Evolutionary conservation across 2,329 filamentous ascomycete genomes (phyloP).

Genomic region (Fusarium sp.): DNA sequence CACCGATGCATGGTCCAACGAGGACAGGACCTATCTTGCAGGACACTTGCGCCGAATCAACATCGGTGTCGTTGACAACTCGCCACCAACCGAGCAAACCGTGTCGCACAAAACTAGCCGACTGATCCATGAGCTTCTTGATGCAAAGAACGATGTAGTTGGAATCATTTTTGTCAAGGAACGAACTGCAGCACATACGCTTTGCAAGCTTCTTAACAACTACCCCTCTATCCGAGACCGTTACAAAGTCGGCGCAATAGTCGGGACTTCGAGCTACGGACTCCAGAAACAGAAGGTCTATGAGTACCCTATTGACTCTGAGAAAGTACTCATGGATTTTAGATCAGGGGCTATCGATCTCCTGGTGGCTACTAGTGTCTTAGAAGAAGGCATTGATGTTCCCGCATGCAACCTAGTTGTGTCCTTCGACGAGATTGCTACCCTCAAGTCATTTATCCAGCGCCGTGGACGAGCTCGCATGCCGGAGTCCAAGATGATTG

Average conservation of each 20-base stretch:
- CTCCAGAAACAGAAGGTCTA: conserved; percentile 52
- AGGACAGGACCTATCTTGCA: conserved; percentile 65
- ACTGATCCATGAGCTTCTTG: conserved; percentile 62
- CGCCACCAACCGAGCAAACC: conserved; percentile 28
- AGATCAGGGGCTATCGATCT: conserved; percentile 63
- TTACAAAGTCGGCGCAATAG: conserved; percentile 62
- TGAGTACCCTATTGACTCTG: conserved; percentile 45
- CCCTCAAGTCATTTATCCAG: conserved; percentile 67
- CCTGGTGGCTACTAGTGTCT: conserved; percentile 68
- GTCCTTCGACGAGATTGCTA: conserved; percentile 61
- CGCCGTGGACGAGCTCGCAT: conserved; percentile 62
- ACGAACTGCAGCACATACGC: conserved; percentile 65
- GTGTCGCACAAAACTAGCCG: conserved; percentile 66
- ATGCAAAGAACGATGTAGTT: conserved; percentile 52
- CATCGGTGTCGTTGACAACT: background rate
- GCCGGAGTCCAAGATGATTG: conserved; percentile 58
- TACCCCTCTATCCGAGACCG: conserved; percentile 57
- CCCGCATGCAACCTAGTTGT: conserved; percentile 69
- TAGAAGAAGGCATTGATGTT: conserved; percentile 74
- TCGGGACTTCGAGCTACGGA: conserved; percentile 58
- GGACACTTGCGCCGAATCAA: conserved; percentile 53
- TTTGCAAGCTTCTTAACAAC: conserved; percentile 63
- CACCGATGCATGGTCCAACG: conserved; percentile 53
- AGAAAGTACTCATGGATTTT: conserved; percentile 56
- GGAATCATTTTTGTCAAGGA: conserved; percentile 75